These are phyloP conservation scores for Grifola frondosa DNA, from an alignment of 1,284 basidiomycete genomes.

Conservation along the genomic window DNA sequence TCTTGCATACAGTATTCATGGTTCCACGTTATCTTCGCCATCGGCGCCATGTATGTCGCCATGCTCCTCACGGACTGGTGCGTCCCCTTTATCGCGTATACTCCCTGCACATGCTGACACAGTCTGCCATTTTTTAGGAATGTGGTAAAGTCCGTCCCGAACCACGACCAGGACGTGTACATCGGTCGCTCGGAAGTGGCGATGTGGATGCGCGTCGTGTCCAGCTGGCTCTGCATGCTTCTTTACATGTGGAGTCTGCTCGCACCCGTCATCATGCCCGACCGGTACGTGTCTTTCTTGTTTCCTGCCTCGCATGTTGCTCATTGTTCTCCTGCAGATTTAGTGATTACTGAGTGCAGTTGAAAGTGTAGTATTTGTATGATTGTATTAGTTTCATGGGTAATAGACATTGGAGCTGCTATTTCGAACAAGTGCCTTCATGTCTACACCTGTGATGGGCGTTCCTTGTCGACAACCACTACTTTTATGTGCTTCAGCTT, in stretches of 20 bases:
- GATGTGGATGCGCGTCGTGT: conserved; percentile 99
- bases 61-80: conserved; percentile 99
- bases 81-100: conserved; percentile 32
- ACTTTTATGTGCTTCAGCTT: no score
- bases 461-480: no score
- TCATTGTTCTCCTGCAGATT: conserved; percentile 12
- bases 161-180: conserved; percentile 77
- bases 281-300: conserved; percentile 48
- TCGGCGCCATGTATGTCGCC: conserved; percentile 97
- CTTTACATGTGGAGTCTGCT: conserved; percentile 90
- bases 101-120: neutral
- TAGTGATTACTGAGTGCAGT: conserved; percentile 19
- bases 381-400: no score
- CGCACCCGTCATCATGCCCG: conserved; percentile 88
- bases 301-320: neutral
- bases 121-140: conserved; percentile 52
- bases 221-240: conserved; percentile 90
- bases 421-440: no score
- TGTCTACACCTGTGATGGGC: no score
- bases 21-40: conserved; percentile 98
- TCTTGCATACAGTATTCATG: conserved; percentile 75
- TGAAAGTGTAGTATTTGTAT: no score
- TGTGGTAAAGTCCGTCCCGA: conserved; percentile 51
- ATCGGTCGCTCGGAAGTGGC: conserved; percentile 94
- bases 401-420: no score